Evolutionary conservation across 805 yeast genomes (phyloP), one percentile per base, ranked within the genome.

Genomic region (Torulaspora indica): DNA sequence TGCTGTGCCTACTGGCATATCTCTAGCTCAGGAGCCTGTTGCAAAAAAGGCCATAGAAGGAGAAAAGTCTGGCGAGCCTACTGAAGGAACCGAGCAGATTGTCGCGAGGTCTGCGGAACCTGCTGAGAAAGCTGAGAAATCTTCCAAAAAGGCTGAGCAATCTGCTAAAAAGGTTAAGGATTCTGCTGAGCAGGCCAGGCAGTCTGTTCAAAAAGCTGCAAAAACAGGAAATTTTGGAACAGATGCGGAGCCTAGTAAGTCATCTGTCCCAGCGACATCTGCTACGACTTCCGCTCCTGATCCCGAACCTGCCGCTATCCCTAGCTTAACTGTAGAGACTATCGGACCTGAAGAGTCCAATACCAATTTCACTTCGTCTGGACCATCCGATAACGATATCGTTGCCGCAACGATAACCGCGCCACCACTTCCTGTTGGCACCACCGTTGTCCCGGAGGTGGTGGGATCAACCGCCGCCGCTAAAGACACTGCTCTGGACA

Each of bases 371-470:
- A 28, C 39, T 18, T 22, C 35, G 6, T 31, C 29, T 12, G 14
- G 20, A 9, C 25, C 42, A 7, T 18, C 8, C 8, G 23, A 13
- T 13, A 32, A 32, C 15, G 25, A 29, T 5, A 3, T 35, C 5
- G 42, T 10, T n/a, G 14, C 25, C 17, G 18, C 37, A 23, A 32
- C 42, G 12, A 32, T 39, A 15, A 39, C 37, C 10, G 20, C 37
- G 24, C 15, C 33, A 31, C 43, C 38, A 7, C 15, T 15, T 5
- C 13, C 33, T 34, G 22, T 24, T 9, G 43, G 15, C 4, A 8
- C 45, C n/a, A 10, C 40, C 2, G 18, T 6, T 12, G 71, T 73
- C 43, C 77, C 78, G 24, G 78, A 72, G 55, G 64, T 76, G 45
- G 76, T 72, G 47, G 76, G 77, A 12, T 55, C 74, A 35, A 48